phyloP scores from a whole-genome alignment of 2,329 filamentous ascomycete species.

The Verticillium nonalfalfae region DNA sequence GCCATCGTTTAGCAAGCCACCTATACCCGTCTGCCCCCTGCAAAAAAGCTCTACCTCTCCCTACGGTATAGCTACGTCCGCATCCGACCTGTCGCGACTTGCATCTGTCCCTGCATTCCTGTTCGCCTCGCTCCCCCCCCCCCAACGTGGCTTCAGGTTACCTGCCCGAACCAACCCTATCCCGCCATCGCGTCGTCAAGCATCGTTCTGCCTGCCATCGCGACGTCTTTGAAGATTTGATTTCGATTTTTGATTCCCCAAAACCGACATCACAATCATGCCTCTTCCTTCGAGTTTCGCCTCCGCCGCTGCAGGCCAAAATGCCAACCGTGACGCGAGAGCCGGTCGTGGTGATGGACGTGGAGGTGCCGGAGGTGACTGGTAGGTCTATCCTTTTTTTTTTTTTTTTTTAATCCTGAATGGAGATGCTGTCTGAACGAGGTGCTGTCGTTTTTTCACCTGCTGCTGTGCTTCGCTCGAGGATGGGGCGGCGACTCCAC shows the following conservation, averaged over 20 bases:
- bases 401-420: too few relatives aligned
- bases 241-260: background rate
- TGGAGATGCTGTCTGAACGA: too few relatives aligned
- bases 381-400: conserved; percentile 45
- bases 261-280: conserved; percentile 35
- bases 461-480: background rate
- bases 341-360: conserved; percentile 52
- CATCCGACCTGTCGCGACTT: conserved; percentile 2
- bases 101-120: conserved; percentile 9
- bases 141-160: conserved; percentile 5
- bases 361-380: conserved; percentile 55
- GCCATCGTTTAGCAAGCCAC: conserved; percentile 13
- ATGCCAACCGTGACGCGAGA: conserved; percentile 52
- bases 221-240: background rate
- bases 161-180: conserved; percentile 2
- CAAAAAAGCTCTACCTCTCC: background rate
- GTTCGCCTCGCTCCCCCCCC: conserved; percentile 3
- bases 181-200: conserved; percentile 3
- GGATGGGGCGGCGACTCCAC: background rate
- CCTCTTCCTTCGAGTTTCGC: conserved; percentile 78
- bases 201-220: background rate
- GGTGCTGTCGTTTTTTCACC: background rate
- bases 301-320: conserved; percentile 74
- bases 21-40: background rate
- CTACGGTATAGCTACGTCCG: background rate